Evolutionary conservation across 1,139 yeast genomes (phyloP), one percentile per base, ranked within the genome.

Genomic region (Chernovozyma sophiae-reginae): DNA sequence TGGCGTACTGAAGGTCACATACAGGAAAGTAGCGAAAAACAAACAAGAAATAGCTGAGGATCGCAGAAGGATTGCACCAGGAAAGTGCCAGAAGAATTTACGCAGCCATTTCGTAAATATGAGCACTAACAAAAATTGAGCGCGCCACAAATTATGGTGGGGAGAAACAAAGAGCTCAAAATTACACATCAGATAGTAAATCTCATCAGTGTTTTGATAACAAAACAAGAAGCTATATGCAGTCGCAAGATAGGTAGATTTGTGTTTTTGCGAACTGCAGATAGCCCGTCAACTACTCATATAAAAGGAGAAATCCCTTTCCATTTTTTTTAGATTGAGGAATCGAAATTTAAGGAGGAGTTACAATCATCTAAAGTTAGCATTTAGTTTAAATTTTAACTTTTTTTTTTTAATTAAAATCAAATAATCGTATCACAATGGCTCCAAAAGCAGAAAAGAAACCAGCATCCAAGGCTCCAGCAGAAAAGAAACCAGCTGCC

Each of bases 391-490:
- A 14, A 26, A 16, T 14, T 13, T 26, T 7, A 6, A 16, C 29
- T 16, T 7, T 16, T 39, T 36, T 70, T 30, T 34, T 38, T 35
- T 30, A 15, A 31, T 25, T 25, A 22, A 16, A 42, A 41, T 41
- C 28, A 32, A 38, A 46, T 40, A 42, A 51, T 40, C 43, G 42
- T n/a, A 17, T 7, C 33, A 67, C 45, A 76, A 90, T 90, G 97
- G 95, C 96, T 62, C 94, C 96, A 68, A 87, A 86, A 74, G 92
- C 95, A 70, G 96, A 89, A 74, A 87, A 89, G 85, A 86, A 87
- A 79, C 96, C 96, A 64, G 97, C 97, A 68, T 89, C 96, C 58
- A 90, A 90, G 78, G 96, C 96, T 58, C 96, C 95, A 67, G 96
- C 95, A 73, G 95, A 86, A 72, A 89, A 90, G 84, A 89, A 87